Conservation (phyloP, 352 stramenopile genomes). For the Phytophthora pseudosyringae region DNA sequence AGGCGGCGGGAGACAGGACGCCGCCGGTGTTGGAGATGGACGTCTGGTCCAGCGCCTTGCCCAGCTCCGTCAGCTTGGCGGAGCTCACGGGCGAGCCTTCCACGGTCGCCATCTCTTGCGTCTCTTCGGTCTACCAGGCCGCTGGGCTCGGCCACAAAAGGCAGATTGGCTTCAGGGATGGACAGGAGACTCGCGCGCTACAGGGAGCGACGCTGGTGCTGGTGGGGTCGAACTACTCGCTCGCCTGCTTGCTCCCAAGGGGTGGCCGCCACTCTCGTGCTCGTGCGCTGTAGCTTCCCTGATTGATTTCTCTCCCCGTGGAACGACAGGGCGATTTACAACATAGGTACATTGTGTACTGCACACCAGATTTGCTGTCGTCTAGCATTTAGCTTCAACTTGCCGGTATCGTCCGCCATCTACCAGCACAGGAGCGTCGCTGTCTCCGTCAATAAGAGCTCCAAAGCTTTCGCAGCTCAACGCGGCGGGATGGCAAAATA, state of each 20-base stretch:
- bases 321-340: too few species aligned
- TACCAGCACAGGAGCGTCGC: too few species aligned
- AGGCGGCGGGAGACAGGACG: constrained; percentile 19
- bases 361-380: too few species aligned
- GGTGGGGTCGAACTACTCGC: background rate
- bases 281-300: background rate
- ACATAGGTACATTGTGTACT: too few species aligned
- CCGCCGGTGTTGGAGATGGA: constrained; percentile 59
- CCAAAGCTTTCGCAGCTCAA: too few species aligned
- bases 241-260: background rate
- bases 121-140: constrained; percentile 16
- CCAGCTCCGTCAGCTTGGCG: constrained; percentile 76
- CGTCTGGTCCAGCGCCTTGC: constrained; percentile 74
- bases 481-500: too few species aligned
- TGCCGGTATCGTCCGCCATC: too few species aligned
- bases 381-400: too few species aligned
- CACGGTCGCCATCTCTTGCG: constrained; percentile 40
- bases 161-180: background rate
- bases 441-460: too few species aligned
- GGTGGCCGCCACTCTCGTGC: background rate
- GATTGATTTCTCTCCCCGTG: too few species aligned
- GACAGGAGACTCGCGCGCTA: background rate
- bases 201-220: background rate
- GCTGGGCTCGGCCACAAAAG: constrained; percentile 5
- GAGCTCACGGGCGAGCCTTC: constrained; percentile 48